A percentile compares a stretch with the other conserved stretches of the same genome.
phyloP scores from a whole-genome alignment of 2,329 filamentous ascomycete species.

The Fusarium miscanthi region DNA sequence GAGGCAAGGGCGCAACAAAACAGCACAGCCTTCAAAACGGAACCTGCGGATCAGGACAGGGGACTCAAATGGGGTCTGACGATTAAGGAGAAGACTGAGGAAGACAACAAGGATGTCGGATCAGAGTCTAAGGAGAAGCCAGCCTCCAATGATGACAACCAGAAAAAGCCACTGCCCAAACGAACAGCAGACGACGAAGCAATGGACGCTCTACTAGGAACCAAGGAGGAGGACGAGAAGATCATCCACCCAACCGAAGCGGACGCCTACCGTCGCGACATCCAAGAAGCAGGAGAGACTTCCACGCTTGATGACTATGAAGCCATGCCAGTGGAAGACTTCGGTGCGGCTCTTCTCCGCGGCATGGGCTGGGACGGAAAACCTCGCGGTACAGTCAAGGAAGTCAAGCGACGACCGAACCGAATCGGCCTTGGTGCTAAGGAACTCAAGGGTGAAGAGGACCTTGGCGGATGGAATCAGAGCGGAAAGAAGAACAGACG shows the following conservation, averaged over 20 bases:
- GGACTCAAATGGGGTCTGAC: conserved; percentile 67
- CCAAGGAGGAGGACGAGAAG: conserved; percentile 59
- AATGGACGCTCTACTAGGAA: conserved; percentile 73
- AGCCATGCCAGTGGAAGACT: conserved; percentile 91
- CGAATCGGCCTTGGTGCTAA: conserved; percentile 91
- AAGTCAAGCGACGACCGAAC: conserved; percentile 78
- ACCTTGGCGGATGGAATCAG: conserved; percentile 84
- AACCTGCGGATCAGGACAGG: conserved; percentile 59
- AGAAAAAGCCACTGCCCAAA: conserved; percentile 13
- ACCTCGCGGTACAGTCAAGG: conserved; percentile 64
- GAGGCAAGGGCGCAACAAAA: conserved; percentile 61
- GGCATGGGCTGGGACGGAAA: conserved; percentile 95
- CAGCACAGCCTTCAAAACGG: conserved; percentile 45
- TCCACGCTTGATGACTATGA: conserved; percentile 87
- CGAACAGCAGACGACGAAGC: conserved; percentile 63
- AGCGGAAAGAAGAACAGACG: conserved; percentile 63
- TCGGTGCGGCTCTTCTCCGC: conserved; percentile 87
- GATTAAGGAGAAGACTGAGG: conserved; percentile 61
- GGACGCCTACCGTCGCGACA: conserved; percentile 76
- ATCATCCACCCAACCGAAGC: conserved; percentile 70
- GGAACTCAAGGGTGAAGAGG: conserved; percentile 75
- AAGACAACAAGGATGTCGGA: conserved; percentile 57
- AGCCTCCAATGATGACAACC: conserved; percentile 5
- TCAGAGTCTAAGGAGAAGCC: conserved; percentile 11
- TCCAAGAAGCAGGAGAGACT: conserved; percentile 76